Base-by-base conservation (phyloP, 495 filamentous ascomycete species). In the Melanomma pulvis-pyrius region DNA sequence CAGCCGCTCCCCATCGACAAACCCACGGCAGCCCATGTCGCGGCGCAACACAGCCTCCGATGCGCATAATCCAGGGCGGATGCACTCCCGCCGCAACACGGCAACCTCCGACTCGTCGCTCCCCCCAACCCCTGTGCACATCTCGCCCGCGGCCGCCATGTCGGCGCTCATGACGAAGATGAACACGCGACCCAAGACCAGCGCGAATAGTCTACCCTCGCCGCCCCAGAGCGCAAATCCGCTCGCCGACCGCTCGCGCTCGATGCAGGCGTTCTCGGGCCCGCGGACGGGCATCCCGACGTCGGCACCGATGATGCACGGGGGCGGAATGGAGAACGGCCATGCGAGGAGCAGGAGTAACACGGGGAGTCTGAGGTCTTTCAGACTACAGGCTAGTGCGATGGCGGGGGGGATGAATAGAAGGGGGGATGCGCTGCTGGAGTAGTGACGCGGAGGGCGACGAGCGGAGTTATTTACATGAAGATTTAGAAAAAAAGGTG, bases 321-420 rank as follows among this genome's bases (percentile, higher is more conserved):
- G 26, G 25, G 19, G 25, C 3, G 21, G 22, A 22, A 29, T 51
- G 48, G 48, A 55, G 25, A 36, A 24, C 11, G 52, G 30, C 7
- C 52, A 55, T 19, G 32, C n/a, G 26, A 11, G 52, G 26, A 8
- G 25, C 12, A 5, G 30, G 26, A 55, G 52, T 36, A 55, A 21
- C 7, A 55, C 52, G 21, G 52, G 52, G 12, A 55, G 52, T 36
- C 25, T 55, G 9, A 11, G 52, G 4, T 6, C 25, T 7, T 55
- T 55, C n/a, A 55, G 52, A n/a, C n/a, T 55, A 11, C 52, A 55
- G 28, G 52, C 52, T 2, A 55, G 52, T 34, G 52, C 52, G 3
- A 55, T 55, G 52, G 52, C 52, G 15, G 52, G 52, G 2, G 52
- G 52, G 5, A 55, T 55, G 52, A 55, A 25, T 25, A 6, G 48